These are phyloP conservation scores for Mediolabrus comicus DNA, from an alignment of 108 stramenopile genomes.

Conservation along the genomic window DNA sequence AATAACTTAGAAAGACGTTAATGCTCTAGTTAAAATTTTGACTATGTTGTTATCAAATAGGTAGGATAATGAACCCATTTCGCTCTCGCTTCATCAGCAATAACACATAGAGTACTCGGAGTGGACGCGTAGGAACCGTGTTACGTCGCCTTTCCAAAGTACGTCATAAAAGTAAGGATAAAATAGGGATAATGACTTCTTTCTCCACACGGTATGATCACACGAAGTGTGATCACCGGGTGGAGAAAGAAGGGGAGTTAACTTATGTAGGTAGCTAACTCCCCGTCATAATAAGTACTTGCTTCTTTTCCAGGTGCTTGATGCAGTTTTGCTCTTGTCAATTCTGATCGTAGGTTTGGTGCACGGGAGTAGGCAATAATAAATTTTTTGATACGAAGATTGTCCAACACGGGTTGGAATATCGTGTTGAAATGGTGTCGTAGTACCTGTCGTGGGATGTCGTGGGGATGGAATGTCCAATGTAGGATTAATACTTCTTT, in stretches of 20 bases:
- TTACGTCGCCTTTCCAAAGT: too few relatives aligned
- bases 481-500: background rate
- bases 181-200: too few relatives aligned
- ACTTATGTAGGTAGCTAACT: background rate
- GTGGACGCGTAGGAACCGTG: too few relatives aligned
- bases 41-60: too few relatives aligned
- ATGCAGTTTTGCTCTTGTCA: conserved; percentile 1
- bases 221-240: too few relatives aligned
- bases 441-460: background rate
- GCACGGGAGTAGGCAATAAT: background rate
- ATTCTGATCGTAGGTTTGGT: background rate
- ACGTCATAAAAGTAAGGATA: too few relatives aligned
- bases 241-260: background rate
- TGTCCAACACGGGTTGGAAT: background rate
- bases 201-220: too few relatives aligned
- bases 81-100: too few relatives aligned
- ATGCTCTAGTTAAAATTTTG: too few relatives aligned
- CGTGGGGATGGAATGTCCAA: background rate
- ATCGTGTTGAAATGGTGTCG: background rate
- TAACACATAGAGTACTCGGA: too few relatives aligned
- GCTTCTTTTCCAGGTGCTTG: conserved; percentile 1
- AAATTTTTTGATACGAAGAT: background rate
- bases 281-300: background rate
- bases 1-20: too few relatives aligned
- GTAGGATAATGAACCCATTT: too few relatives aligned